phyloP scores from a whole-genome alignment of 257 asterid species.

The Ilex aquifolium region DNA sequence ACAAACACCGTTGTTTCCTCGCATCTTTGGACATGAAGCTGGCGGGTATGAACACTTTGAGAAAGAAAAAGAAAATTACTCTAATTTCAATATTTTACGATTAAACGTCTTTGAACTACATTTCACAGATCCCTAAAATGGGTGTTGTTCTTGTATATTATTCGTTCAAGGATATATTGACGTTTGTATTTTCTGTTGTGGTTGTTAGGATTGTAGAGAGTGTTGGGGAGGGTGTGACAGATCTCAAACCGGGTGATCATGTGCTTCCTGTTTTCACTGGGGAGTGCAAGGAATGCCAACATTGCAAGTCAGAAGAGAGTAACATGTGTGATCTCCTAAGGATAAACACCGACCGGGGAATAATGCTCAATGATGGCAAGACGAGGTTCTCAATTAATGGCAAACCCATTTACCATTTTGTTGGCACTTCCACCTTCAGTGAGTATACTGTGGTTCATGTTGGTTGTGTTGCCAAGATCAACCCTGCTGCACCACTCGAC shows the following conservation, averaged over 20 bases:
- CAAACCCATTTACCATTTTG: constrained; percentile 65
- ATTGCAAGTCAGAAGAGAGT: constrained; percentile 68
- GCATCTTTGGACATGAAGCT: constrained; percentile 82
- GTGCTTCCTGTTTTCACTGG: constrained; percentile 84
- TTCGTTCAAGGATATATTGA: no score
- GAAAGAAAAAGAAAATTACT: no score
- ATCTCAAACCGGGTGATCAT: constrained; percentile 63
- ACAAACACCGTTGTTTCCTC: constrained; percentile 65
- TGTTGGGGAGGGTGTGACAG: constrained; percentile 77
- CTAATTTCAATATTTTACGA: no score
- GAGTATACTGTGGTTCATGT: constrained; percentile 72
- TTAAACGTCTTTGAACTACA: no score
- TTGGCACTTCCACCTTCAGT: constrained; percentile 75
- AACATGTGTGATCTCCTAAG: constrained; percentile 78
- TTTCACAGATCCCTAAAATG: no score
- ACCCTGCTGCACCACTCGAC: constrained; percentile 75
- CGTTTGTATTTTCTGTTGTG: not conserved
- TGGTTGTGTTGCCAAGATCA: constrained; percentile 72
- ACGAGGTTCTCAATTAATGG: constrained; percentile 67
- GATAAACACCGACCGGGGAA: constrained; percentile 69
- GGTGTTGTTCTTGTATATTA: no score
- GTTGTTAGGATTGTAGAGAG: constrained; percentile 67
- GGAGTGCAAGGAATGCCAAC: constrained; percentile 71
- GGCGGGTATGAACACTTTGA: constrained; percentile 89
- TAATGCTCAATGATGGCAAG: constrained; percentile 54